phyloP scores from a whole-genome alignment of 768 basidiomycete species.

The Tricholoma sp. region DNA sequence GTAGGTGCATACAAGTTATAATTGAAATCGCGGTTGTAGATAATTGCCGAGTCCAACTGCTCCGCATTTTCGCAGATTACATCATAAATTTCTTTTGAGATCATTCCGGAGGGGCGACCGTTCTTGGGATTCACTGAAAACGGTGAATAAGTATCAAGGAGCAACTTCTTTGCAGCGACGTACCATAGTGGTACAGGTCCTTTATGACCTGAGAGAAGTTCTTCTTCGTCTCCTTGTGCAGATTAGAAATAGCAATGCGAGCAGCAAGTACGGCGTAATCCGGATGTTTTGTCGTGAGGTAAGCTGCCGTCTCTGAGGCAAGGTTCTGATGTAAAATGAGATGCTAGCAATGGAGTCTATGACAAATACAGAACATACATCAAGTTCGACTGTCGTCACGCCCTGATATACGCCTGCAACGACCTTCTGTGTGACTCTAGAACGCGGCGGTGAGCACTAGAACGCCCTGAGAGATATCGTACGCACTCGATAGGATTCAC shows the following conservation, averaged over 20 bases:
- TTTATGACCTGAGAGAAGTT: slow-evolving; percentile 88
- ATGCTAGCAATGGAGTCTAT: not conserved
- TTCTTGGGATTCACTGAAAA: slow-evolving; percentile 91
- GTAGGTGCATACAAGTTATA: slow-evolving; percentile 76
- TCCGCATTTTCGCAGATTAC: slow-evolving; percentile 79
- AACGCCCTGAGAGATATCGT: not conserved
- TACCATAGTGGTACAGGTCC: slow-evolving; percentile 87
- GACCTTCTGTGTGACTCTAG: slow-evolving; percentile 86
- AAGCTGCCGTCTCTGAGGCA: slow-evolving; percentile 95
- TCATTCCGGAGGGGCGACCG: slow-evolving; percentile 81
- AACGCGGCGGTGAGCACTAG: not conserved
- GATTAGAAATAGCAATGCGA: slow-evolving; percentile 96
- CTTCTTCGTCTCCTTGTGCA: slow-evolving; percentile 99
- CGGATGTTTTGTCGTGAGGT: slow-evolving; percentile 93
- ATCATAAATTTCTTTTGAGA: slow-evolving; percentile 82
- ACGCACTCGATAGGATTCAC: slow-evolving; percentile 90
- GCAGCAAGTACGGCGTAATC: slow-evolving; percentile 99
- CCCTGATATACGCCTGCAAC: slow-evolving; percentile 91
- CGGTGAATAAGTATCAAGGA: not conserved
- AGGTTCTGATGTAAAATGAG: slow-evolving; percentile 61
- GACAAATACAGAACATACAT: slow-evolving; percentile 50
- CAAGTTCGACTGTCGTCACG: slow-evolving; percentile 95
- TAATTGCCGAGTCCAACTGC: slow-evolving; percentile 86
- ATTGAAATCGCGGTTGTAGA: slow-evolving; percentile 97
- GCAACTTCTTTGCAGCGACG: slow-evolving; percentile 13